Evolutionary conservation across 208 protist genomes (phyloP).

Genomic region (Porcisia deanei): DNA sequence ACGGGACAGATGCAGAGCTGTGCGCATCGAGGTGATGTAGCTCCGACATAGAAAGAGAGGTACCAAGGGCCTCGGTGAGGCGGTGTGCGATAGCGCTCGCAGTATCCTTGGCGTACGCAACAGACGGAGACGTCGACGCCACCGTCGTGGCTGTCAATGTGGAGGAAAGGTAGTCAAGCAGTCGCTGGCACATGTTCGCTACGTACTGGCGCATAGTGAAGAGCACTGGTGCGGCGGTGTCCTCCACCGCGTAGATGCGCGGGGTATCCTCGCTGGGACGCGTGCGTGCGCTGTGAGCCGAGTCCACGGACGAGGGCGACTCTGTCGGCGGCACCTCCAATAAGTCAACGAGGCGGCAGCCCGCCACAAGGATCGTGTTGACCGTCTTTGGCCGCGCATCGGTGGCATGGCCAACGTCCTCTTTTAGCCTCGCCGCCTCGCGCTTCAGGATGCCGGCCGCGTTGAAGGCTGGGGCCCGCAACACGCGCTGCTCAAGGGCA

Average conservation of each 20-base stretch:
- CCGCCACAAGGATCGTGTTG: conserved; percentile 14
- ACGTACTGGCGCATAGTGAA: conserved; percentile 57
- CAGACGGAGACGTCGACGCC: neutral
- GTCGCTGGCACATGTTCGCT: conserved; percentile 67
- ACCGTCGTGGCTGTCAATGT: conserved; percentile 12
- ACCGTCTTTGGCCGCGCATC: conserved; percentile 6
- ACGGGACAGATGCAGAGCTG: neutral
- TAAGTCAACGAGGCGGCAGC: conserved; percentile 24
- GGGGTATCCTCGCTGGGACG: neutral
- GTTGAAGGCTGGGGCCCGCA: conserved; percentile 19
- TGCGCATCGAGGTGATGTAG: conserved; percentile 6
- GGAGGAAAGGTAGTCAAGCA: conserved; percentile 33
- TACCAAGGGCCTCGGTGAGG: conserved; percentile 23
- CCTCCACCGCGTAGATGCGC: conserved; percentile 36
- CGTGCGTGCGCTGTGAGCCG: neutral
- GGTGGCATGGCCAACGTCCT: conserved; percentile 15
- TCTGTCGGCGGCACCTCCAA: conserved; percentile 15
- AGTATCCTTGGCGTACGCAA: conserved; percentile 6
- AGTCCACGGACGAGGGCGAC: neutral
- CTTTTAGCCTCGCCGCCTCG: conserved; percentile 20
- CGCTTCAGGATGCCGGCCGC: conserved; percentile 16
- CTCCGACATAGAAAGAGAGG: conserved; percentile 28
- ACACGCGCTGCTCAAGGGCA: conserved; percentile 28
- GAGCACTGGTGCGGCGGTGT: conserved; percentile 53
- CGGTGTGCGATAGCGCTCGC: conserved; percentile 7